Percentiles rank a stretch among this genome's conserved stretches.
These are phyloP conservation scores for Podosphaera xanthii DNA, from an alignment of 2,329 filamentous ascomycete genomes.

Conservation along the genomic window DNA sequence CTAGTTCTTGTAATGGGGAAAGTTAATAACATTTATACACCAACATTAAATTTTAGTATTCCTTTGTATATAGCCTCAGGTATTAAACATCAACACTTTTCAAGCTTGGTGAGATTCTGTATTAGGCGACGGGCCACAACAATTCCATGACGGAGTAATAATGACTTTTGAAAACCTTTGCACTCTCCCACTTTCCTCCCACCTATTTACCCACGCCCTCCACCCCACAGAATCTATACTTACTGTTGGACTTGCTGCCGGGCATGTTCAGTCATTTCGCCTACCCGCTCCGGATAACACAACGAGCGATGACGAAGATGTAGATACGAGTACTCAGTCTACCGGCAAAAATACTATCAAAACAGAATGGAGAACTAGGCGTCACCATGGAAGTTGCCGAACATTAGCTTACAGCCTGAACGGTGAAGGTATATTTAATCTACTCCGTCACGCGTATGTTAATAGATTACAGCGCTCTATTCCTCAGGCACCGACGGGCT, in stretches of 20 bases:
- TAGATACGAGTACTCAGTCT: constrained; percentile 26
- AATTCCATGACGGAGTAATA: neutral
- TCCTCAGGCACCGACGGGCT: constrained; percentile 39
- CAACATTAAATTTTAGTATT: no score
- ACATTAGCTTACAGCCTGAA: constrained; percentile 58
- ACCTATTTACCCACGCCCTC: constrained; percentile 71
- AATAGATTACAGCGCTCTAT: constrained; percentile 24
- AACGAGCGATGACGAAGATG: constrained; percentile 27
- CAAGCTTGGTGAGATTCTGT: no score
- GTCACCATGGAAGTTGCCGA: constrained; percentile 88
- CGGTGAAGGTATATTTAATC: constrained; percentile 38
- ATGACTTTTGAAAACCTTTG: constrained; percentile 49
- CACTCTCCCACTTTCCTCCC: constrained; percentile 62
- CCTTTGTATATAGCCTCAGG: no score
- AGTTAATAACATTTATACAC: no score
- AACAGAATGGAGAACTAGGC: constrained; percentile 61
- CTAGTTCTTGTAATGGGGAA: no score
- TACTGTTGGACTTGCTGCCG: constrained; percentile 62
- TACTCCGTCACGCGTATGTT: neutral
- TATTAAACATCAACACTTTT: no score
- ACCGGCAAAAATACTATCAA: constrained; percentile 56
- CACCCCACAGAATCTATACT: constrained; percentile 71
- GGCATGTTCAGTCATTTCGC: constrained; percentile 67
- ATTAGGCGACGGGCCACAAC: no score
- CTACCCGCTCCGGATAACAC: constrained; percentile 33